phyloP scores from a whole-genome alignment of 31 red algal genomes.

The Porphyra umbilicalis region DNA sequence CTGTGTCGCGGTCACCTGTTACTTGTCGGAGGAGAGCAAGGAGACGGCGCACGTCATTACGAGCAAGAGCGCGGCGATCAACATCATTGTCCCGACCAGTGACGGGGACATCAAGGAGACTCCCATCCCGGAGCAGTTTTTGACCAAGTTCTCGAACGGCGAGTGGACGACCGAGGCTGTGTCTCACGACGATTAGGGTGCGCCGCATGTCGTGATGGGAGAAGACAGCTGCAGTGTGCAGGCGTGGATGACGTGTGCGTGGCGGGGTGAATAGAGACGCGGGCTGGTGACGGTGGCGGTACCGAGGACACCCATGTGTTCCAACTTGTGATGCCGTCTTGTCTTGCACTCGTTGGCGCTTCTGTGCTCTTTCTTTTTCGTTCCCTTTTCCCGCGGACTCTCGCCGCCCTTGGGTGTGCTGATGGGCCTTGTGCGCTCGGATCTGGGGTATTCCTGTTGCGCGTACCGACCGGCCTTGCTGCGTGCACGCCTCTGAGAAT shows the following conservation, averaged over 20 bases:
- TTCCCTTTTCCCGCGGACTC: background rate
- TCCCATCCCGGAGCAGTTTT: conserved; percentile 81
- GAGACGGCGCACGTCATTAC: conserved; percentile 78
- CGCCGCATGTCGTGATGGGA: background rate
- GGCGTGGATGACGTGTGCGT: too few species aligned
- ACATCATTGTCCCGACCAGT: conserved; percentile 57
- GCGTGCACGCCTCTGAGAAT: background rate
- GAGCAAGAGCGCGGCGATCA: conserved; percentile 70
- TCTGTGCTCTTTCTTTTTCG: background rate
- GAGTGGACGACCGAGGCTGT: conserved; percentile 67
- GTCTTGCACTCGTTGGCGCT: background rate
- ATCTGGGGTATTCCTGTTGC: too few species aligned
- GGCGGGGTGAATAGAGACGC: too few species aligned
- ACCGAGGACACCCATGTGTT: background rate
- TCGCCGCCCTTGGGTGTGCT: too few species aligned
- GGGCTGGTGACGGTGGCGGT: background rate
- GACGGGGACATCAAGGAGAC: conserved; percentile 79
- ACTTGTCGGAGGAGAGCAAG: conserved; percentile 50
- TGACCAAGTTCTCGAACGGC: conserved; percentile 69
- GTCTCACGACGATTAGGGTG: conserved; percentile 57
- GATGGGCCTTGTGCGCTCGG: too few species aligned
- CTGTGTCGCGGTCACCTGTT: conserved; percentile 64
- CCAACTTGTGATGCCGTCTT: background rate
- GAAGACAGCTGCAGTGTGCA: too few species aligned
- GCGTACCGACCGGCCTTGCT: too few species aligned